Evolutionary conservation across 768 basidiomycete genomes (phyloP).

Genomic region (Suillus luteus): DNA sequence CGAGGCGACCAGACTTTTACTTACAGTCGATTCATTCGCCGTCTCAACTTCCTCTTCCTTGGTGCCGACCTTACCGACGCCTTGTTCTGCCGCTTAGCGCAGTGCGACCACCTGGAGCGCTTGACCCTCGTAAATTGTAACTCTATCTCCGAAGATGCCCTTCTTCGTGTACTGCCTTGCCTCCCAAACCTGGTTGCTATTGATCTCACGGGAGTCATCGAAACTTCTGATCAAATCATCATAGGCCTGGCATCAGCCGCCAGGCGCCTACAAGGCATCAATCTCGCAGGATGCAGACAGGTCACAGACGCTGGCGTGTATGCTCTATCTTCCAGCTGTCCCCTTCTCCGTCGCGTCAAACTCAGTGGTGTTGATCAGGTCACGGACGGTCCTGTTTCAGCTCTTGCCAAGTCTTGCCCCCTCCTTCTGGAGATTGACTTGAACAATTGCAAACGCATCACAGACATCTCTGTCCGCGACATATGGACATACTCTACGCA

Average conservation of each 20-base stretch:
- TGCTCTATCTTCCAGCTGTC: slow-evolving; percentile 74
- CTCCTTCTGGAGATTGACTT: slow-evolving; percentile 94
- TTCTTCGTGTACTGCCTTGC: slow-evolving; percentile 63
- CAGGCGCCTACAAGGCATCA: slow-evolving; percentile 85
- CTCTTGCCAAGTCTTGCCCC: slow-evolving; percentile 77
- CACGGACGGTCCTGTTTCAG: slow-evolving; percentile 75
- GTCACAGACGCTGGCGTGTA: slow-evolving; percentile 79
- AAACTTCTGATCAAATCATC: slow-evolving; percentile 72
- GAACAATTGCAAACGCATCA: slow-evolving; percentile 76
- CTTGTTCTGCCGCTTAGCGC: slow-evolving; percentile 66
- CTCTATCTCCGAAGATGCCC: slow-evolving; percentile 60
- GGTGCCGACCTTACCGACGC: slow-evolving; percentile 71
- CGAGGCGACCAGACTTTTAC: slow-evolving; percentile 74
- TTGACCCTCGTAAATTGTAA: slow-evolving; percentile 84
- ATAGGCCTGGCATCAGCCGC: slow-evolving; percentile 70
- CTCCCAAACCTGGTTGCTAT: slow-evolving; percentile 83
- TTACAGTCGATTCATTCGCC: slow-evolving; percentile 84
- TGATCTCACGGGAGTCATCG: slow-evolving; percentile 75
- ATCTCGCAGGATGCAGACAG: slow-evolving; percentile 79
- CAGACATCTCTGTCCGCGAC: slow-evolving; percentile 76
- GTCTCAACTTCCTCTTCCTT: slow-evolving; percentile 85
- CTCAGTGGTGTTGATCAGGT: slow-evolving; percentile 74
- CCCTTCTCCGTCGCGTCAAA: slow-evolving; percentile 86
- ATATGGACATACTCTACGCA: slow-evolving; percentile 79
- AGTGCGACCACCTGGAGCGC: slow-evolving; percentile 82